Conservation (phyloP, 352 stramenopile genomes). For the Phytophthora pisi region DNA sequence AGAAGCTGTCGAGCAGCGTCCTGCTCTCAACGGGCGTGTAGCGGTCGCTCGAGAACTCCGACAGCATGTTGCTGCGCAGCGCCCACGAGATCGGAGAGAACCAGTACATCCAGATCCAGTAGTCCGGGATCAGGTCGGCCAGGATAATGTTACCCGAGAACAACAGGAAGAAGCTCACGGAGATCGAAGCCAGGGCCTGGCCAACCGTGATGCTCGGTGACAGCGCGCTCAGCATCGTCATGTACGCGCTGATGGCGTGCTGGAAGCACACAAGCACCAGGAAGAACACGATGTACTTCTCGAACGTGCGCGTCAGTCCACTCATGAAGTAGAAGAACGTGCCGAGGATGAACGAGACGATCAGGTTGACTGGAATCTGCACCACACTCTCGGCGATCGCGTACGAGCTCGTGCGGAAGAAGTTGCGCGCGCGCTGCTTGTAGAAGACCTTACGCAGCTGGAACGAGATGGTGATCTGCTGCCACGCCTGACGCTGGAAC, state of each 20-base stretch:
- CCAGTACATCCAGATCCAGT: conserved; percentile 86
- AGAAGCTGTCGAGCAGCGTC: conserved; percentile 40
- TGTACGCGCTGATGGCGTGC: conserved; percentile 69
- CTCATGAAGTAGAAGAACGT: conserved; percentile 92
- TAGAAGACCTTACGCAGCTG: conserved; percentile 89
- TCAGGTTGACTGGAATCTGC: conserved; percentile 73
- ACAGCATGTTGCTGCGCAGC: conserved; percentile 61
- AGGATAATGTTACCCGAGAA: conserved; percentile 87
- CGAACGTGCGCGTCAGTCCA: conserved; percentile 64
- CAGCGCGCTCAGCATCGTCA: conserved; percentile 64
- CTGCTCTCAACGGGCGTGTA: conserved; percentile 35
- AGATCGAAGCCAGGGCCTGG: conserved; percentile 54
- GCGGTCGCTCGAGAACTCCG: conserved; percentile 51
- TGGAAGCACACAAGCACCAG: conserved; percentile 80
- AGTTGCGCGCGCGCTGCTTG: conserved; percentile 90
- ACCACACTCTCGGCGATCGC: conserved; percentile 70
- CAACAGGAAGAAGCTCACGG: conserved; percentile 68
- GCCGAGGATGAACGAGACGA: conserved; percentile 60
- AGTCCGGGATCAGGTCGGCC: conserved; percentile 65
- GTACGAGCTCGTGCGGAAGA: conserved; percentile 88
- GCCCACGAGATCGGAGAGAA: conserved; percentile 68
- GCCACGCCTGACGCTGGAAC: conserved; percentile 77
- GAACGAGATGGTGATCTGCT: conserved; percentile 75
- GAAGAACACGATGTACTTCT: conserved; percentile 83
- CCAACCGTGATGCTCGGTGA: conserved; percentile 63